Conservation (phyloP, 192 early-diverging fungal genomes). For the Diversispora epigaea region DNA sequence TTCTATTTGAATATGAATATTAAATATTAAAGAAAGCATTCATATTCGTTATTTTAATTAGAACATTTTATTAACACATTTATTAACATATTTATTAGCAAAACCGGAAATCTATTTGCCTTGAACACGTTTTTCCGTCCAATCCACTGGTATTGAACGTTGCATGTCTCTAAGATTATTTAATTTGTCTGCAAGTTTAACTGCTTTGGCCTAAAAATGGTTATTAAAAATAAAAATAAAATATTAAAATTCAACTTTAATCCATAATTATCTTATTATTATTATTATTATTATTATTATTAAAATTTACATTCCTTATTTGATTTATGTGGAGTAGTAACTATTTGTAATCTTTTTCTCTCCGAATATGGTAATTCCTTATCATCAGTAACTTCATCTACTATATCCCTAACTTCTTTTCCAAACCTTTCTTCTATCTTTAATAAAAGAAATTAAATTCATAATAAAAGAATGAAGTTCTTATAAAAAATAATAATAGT, state of each 20-base stretch:
- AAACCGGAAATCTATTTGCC: neutral
- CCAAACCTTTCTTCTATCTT: slow-evolving; percentile 54
- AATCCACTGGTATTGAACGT: slow-evolving; percentile 47
- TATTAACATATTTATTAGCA: neutral
- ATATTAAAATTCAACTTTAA: too few relatives aligned
- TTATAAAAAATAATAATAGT: too few relatives aligned
- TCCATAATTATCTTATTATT: neutral
- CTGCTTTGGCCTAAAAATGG: slow-evolving; percentile 55
- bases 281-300: neutral
- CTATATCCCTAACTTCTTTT: slow-evolving; percentile 44
- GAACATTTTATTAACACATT: too few relatives aligned
- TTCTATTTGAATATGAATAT: slow-evolving; percentile 30
- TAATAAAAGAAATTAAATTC: neutral
- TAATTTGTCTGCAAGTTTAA: slow-evolving; percentile 67
- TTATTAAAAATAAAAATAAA: neutral
- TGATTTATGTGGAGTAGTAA: slow-evolving; percentile 52
- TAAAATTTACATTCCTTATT: slow-evolving; percentile 32
- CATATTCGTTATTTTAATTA: too few relatives aligned
- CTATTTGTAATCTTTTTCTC: slow-evolving; percentile 61
- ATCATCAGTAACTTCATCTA: slow-evolving; percentile 63
- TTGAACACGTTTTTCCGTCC: slow-evolving; percentile 47
- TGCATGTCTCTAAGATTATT: slow-evolving; percentile 61
- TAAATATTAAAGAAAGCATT: too few relatives aligned
- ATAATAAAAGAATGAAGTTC: neutral
- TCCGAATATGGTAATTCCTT: slow-evolving; percentile 48